Evolutionary conservation across 129 eudicot genomes (phyloP).

Genomic region (Tagetes erecta): DNA sequence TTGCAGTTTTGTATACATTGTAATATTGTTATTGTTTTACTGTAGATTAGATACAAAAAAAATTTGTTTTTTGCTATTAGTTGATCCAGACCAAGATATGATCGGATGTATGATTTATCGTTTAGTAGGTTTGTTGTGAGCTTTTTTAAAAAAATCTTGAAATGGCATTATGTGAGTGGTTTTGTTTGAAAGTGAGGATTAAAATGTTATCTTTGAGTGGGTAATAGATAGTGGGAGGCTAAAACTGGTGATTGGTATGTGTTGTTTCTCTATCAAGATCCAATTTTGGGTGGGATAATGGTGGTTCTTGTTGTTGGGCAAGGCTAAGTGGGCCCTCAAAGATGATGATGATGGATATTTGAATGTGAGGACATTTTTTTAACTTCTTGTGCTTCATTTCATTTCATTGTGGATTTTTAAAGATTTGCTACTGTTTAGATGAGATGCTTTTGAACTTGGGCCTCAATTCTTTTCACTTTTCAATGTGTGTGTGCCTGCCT

Average conservation of each 20-base stretch:
- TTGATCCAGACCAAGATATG: not conserved
- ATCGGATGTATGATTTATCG: not conserved
- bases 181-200: conserved; percentile 31
- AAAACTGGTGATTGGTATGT: conserved; percentile 37
- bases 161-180: conserved; percentile 22
- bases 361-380: conserved; percentile 31
- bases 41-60: no score
- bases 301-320: conserved; percentile 61
- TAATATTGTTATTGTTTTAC: no score
- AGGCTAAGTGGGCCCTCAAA: conserved; percentile 43
- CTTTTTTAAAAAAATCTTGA: conserved; percentile 17
- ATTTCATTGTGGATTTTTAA: conserved; percentile 30
- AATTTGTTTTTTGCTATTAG: not conserved
- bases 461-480: conserved; percentile 39
- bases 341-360: conserved; percentile 47
- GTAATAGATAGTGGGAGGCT: conserved; percentile 46
- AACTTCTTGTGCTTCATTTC: conserved; percentile 40
- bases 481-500: conserved; percentile 18
- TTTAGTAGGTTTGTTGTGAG: conserved; percentile 20
- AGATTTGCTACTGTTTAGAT: conserved; percentile 37
- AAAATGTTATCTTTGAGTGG: conserved; percentile 25
- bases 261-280: conserved; percentile 54
- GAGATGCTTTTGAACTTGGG: conserved; percentile 43
- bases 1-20: conserved; percentile 6
- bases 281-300: conserved; percentile 63